Evolutionary conservation across 768 basidiomycete species (phyloP).

Genomic region (Tricholoma hemisulphureum): DNA sequence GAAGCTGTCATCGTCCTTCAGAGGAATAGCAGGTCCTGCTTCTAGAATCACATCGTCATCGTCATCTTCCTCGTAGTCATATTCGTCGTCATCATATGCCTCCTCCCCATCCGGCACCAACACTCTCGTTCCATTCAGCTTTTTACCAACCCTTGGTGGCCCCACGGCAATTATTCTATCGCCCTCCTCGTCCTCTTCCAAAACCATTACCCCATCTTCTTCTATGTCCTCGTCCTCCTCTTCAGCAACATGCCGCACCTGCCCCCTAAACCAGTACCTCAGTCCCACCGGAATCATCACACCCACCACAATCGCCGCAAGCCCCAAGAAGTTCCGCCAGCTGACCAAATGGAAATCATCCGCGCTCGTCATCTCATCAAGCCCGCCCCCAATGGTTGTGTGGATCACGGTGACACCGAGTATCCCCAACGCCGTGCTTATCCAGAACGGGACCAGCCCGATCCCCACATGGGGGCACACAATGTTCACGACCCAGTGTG

Average conservation of each 20-base stretch:
- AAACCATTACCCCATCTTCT: slow-evolving; percentile 12
- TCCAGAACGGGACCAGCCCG: slow-evolving; percentile 81
- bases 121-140: slow-evolving; percentile 34
- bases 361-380: slow-evolving; percentile 93
- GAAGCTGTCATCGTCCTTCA: slow-evolving; percentile 17
- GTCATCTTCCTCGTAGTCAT: slow-evolving; percentile 45
- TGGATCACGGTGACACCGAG: slow-evolving; percentile 92
- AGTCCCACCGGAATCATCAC: slow-evolving; percentile 93
- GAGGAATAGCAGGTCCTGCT: slow-evolving; percentile 57
- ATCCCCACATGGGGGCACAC: slow-evolving; percentile 93
- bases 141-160: slow-evolving; percentile 44
- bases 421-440: slow-evolving; percentile 86
- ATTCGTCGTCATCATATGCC: slow-evolving; percentile 37
- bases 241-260: slow-evolving; percentile 43
- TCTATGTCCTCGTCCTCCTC: slow-evolving; percentile 33
- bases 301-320: slow-evolving; percentile 83
- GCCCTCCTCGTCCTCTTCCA: slow-evolving; percentile 27
- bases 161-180: slow-evolving; percentile 59
- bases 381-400: slow-evolving; percentile 87
- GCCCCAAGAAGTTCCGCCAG: slow-evolving; percentile 83
- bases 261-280: slow-evolving; percentile 75
- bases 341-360: slow-evolving; percentile 94
- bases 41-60: slow-evolving; percentile 76
- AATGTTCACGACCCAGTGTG: slow-evolving; percentile 95
- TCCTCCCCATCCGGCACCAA: slow-evolving; percentile 35